These are phyloP conservation scores for Aspergillus japonicus DNA, from an alignment of 2,329 filamentous ascomycete genomes.

Conservation along the genomic window DNA sequence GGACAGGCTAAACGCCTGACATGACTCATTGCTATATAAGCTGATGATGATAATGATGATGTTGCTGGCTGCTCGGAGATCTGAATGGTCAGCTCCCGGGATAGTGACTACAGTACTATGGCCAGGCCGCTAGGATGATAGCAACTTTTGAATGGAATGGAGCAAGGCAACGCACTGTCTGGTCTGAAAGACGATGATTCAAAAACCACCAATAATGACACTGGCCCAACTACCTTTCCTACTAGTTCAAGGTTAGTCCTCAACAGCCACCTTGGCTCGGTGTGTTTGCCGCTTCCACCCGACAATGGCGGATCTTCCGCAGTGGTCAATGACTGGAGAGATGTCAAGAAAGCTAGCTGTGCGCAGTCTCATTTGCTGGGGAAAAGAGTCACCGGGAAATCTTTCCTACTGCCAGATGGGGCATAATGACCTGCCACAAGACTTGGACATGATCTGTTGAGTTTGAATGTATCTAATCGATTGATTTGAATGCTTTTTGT, in stretches of 20 bases:
- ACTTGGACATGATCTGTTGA: no score
- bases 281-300: conserved; percentile 17
- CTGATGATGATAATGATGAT: background rate
- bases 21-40: background rate
- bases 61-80: background rate
- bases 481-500: background rate
- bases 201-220: background rate
- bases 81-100: background rate
- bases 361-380: background rate
- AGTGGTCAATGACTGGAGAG: background rate
- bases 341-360: background rate
- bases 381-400: background rate
- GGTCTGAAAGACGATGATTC: background rate
- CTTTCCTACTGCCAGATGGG: background rate
- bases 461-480: background rate
- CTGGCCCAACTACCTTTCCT: background rate
- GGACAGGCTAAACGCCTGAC: background rate
- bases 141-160: background rate
- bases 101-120: background rate
- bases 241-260: background rate
- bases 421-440: background rate
- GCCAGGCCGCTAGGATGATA: background rate
- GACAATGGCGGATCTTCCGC: conserved; percentile 5
- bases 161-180: background rate
- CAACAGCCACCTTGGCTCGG: conserved; percentile 13